Conservation (phyloP, 176 grass and related monocot species). For the Eleusine coracana region DNA sequence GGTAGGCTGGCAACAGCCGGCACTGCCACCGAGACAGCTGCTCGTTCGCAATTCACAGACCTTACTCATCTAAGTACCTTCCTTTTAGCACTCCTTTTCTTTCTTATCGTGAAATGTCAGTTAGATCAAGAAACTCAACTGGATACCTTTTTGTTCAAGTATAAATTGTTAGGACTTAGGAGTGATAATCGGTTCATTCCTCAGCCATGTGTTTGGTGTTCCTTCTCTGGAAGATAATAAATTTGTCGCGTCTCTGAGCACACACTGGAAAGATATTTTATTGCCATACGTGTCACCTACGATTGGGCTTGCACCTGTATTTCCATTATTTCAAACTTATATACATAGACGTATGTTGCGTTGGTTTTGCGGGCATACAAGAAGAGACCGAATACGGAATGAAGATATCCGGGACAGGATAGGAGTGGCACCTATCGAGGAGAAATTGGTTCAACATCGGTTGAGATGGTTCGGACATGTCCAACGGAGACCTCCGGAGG, state of each 20-base stretch:
- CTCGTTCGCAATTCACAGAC: not conserved
- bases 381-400: too few relatives aligned
- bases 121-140: not conserved
- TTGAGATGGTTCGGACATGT: too few relatives aligned
- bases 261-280: constrained; percentile 10
- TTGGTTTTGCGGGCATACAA: too few relatives aligned
- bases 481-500: too few relatives aligned
- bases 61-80: not conserved
- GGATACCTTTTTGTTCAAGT: not conserved
- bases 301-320: not conserved
- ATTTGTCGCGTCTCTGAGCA: not conserved
- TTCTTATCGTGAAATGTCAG: not conserved
- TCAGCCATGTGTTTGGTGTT: not conserved
- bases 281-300: constrained; percentile 1
- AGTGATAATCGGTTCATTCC: not conserved
- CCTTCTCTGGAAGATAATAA: not conserved
- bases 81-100: not conserved
- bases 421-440: too few relatives aligned
- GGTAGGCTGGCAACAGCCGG: too few relatives aligned
- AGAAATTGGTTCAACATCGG: too few relatives aligned
- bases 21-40: too few relatives aligned
- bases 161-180: not conserved
- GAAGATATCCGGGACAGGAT: too few relatives aligned
- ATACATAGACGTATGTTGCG: too few relatives aligned
- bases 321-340: not conserved